These are phyloP conservation scores for Backusella psychrophila DNA, from an alignment of 192 early-diverging fungal genomes.

Conservation along the genomic window DNA sequence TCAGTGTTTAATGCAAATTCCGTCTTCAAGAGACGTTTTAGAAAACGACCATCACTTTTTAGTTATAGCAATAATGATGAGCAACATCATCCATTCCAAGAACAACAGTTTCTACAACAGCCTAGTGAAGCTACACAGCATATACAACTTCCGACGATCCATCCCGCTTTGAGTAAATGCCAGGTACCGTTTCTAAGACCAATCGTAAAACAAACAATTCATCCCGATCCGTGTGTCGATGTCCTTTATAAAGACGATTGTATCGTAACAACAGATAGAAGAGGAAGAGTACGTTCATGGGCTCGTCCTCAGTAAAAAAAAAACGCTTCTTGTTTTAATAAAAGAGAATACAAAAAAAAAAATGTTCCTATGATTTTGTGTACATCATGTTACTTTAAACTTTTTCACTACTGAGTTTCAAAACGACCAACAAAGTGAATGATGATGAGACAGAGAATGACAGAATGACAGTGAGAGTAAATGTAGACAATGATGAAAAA, in stretches of 20 bases:
- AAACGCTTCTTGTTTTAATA: not conserved
- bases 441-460: not conserved
- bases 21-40: not conserved
- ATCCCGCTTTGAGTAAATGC: constrained; percentile 27
- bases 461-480: not conserved
- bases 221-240: constrained; percentile 34
- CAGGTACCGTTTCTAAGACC: constrained; percentile 38
- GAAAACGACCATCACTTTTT: not conserved
- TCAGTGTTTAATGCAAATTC: not conserved
- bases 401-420: not conserved
- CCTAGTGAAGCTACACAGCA: constrained; percentile 14
- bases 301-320: constrained; percentile 18
- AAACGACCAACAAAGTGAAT: not conserved
- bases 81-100: not conserved
- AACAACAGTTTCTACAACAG: not conserved
- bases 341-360: not conserved
- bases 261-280: constrained; percentile 34
- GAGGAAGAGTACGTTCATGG: constrained; percentile 34
- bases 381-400: constrained; percentile 2
- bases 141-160: constrained; percentile 17
- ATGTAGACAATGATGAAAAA: not conserved
- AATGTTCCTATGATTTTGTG: constrained; percentile 10
- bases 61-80: not conserved
- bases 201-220: constrained; percentile 17
- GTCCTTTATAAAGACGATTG: constrained; percentile 25